Evolutionary conservation across 805 yeast species (phyloP), one percentile per base, ranked within the genome.

Genomic region (Candida patagonica): DNA sequence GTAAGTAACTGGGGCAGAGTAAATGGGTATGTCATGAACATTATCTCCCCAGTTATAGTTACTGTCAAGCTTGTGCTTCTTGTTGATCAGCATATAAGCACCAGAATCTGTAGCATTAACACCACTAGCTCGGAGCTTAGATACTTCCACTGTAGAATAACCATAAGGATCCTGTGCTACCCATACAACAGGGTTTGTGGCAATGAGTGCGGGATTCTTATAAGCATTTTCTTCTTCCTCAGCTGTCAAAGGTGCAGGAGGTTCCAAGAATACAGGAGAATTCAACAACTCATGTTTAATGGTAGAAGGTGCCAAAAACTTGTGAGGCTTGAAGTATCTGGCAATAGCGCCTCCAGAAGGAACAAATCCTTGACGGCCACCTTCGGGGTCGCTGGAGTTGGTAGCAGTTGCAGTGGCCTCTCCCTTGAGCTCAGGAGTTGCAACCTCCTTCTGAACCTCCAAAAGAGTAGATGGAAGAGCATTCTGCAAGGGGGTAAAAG

Each of bases 111-210:
- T 66, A 37, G 83, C 76, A 13, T 71, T 68, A 35, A 86, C 73
- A 6, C 76, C 66, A 1, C 67, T 70, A 16, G 64, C 57, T 8
- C 53, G 51, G 38, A 84, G 68, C 30, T 74, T 65, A 29, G 70
- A 71, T 17, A 82, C 77, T 51, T 79, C 76, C 10, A 53, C 56
- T 1, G 67, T 61, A 1, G 95, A 81, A 50, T 85, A 71, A 1
- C 97, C 97, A 73, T 76, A 74, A 7, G 84, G 80, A 58, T 89
- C 98, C 42, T 67, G 66, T n/a, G 96, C 94, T 53, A 89, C 75
- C 98, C 98, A 89, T 16, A 89, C 63, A n/a, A 68, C 66, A 1
- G 95, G 94, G 50, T 83, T 72, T 33, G 67, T 58, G 0, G 80
- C 80, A 21, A 74, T 64, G 13, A 80, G 77, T 5, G 80, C 83